Evolutionary conservation across 164 flowering plant genomes (phyloP).

Genomic region (Macadamia tetraphylla): DNA sequence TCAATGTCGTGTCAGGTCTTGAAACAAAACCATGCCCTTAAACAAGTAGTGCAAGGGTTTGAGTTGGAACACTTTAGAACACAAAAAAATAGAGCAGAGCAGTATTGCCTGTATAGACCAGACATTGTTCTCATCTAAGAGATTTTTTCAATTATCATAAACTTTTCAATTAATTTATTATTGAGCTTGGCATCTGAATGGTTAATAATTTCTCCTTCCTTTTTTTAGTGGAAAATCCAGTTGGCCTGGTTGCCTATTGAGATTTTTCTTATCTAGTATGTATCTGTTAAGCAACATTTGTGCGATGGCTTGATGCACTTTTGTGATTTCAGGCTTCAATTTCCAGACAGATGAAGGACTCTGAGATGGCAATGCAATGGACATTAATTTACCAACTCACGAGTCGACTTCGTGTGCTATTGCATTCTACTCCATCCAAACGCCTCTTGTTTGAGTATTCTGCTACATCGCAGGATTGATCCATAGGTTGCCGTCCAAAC

Average conservation of each 20-base stretch:
- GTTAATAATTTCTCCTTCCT: background rate
- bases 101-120: no score
- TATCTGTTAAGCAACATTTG: background rate
- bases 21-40: no score
- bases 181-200: no score
- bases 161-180: no score
- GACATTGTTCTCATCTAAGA: background rate
- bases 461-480: conserved; percentile 77
- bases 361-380: conserved; percentile 98
- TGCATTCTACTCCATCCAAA: conserved; percentile 83
- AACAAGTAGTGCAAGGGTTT: no score
- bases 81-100: no score
- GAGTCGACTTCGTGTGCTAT: conserved; percentile 85
- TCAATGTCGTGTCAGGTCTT: no score
- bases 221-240: no score
- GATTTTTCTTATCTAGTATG: background rate
- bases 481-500: background rate
- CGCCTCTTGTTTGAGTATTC: conserved; percentile 88
- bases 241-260: background rate
- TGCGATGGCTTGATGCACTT: background rate
- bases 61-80: no score
- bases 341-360: conserved; percentile 91
- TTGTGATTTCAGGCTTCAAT: conserved; percentile 60
- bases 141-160: background rate
- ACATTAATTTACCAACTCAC: conserved; percentile 89